phyloP scores from a whole-genome alignment of 1,284 basidiomycete species.

The Sutorius eximius region DNA sequence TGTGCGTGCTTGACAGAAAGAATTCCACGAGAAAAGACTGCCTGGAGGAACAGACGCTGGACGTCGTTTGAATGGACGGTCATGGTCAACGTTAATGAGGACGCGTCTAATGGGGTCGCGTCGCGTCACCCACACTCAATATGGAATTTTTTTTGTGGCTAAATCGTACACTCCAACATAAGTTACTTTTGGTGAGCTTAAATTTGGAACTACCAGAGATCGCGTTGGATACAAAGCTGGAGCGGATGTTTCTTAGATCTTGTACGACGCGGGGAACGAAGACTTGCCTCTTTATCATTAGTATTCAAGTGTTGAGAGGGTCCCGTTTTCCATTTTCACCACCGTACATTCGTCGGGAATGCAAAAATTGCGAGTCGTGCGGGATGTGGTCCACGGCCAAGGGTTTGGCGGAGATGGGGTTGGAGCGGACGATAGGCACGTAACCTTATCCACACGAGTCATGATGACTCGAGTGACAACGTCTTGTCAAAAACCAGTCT shows the following conservation, averaged over 20 bases:
- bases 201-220: background rate
- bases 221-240: background rate
- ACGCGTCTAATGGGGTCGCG: constrained; percentile 10
- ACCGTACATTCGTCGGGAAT: too few relatives aligned
- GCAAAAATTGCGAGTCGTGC: too few relatives aligned
- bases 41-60: constrained; percentile 74
- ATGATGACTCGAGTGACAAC: constrained; percentile 5
- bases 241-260: background rate
- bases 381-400: too few relatives aligned
- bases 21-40: constrained; percentile 66
- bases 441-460: constrained; percentile 9
- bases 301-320: too few relatives aligned
- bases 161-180: background rate
- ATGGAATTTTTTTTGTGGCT: background rate
- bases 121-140: background rate
- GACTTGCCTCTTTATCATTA: too few relatives aligned
- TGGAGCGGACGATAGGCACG: background rate
- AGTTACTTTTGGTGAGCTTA: too few relatives aligned
- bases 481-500: background rate
- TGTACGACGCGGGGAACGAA: too few relatives aligned
- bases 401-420: background rate
- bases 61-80: constrained; percentile 60
- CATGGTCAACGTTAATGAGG: constrained; percentile 11
- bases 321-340: too few relatives aligned
- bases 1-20: constrained; percentile 63